phyloP scores from a whole-genome alignment of 1,284 basidiomycete genomes.

The Irpex rosettiformis region DNA sequence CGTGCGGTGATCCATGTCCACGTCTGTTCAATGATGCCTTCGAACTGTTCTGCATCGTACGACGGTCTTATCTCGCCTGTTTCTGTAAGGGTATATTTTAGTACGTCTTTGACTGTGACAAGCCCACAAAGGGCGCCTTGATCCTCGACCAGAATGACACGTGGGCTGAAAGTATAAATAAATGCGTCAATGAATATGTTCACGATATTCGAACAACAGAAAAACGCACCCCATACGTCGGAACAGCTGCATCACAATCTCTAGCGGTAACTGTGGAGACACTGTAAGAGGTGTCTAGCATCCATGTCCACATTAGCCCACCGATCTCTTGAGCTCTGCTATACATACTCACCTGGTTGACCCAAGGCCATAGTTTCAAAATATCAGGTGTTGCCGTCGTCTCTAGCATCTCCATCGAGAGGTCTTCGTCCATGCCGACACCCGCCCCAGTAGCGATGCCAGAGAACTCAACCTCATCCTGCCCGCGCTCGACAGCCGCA shows the following conservation, averaged over 20 bases:
- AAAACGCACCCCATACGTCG: constrained; percentile 87
- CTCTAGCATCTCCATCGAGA: constrained; percentile 57
- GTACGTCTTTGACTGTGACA: constrained; percentile 94
- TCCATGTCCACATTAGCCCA: not conserved
- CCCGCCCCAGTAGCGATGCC: constrained; percentile 49
- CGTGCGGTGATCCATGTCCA: constrained; percentile 52
- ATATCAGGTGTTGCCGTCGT: constrained; percentile 51
- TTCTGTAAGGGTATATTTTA: constrained; percentile 67
- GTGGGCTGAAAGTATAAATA: constrained; percentile 55
- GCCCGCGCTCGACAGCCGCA: constrained; percentile 39
- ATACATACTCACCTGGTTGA: constrained; percentile 71
- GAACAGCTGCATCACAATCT: constrained; percentile 96
- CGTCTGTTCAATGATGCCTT: constrained; percentile 49
- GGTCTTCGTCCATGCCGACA: constrained; percentile 65
- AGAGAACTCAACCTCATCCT: constrained; percentile 45
- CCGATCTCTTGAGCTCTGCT: constrained; percentile 11
- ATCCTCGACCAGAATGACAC: constrained; percentile 90
- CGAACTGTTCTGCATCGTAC: constrained; percentile 51
- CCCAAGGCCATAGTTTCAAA: constrained; percentile 86
- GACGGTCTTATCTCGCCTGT: constrained; percentile 30
- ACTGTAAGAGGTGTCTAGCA: constrained; percentile 87
- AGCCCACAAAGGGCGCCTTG: constrained; percentile 82
- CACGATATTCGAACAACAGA: not conserved
- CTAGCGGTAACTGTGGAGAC: constrained; percentile 88
- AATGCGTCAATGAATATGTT: not conserved